Percentiles rank a stretch among this genome's conserved stretches.
phyloP scores from a whole-genome alignment of 192 early-diverging fungal species.

The Entomortierella parvispora region DNA sequence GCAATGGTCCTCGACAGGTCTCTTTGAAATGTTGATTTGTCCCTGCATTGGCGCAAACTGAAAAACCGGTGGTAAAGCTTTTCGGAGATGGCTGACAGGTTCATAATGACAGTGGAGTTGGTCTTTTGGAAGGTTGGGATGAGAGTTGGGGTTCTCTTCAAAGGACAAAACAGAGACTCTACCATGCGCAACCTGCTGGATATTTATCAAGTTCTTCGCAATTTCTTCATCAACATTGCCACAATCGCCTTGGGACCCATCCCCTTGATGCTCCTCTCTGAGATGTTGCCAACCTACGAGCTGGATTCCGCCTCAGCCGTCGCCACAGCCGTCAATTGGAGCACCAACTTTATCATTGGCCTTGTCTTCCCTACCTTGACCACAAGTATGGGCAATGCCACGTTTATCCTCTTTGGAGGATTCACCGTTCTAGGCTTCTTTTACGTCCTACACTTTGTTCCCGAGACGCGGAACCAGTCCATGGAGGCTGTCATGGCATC shows the following conservation, averaged over 20 bases:
- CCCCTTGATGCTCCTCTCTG: slow-evolving; percentile 82
- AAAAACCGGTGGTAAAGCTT: too few relatives aligned
- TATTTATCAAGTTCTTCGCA: too few relatives aligned
- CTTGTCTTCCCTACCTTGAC: slow-evolving; percentile 56
- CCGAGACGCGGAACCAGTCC: slow-evolving; percentile 82
- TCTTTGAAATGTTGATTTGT: too few relatives aligned
- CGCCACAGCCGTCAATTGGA: slow-evolving; percentile 80
- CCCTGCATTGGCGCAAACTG: too few relatives aligned
- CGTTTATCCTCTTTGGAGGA: slow-evolving; percentile 74
- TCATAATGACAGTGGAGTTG: too few relatives aligned
- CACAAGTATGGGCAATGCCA: slow-evolving; percentile 28
- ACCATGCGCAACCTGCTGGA: too few relatives aligned
- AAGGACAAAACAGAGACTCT: too few relatives aligned
- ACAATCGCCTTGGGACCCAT: slow-evolving; percentile 80
- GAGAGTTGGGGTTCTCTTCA: too few relatives aligned
- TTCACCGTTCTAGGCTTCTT: slow-evolving; percentile 69
- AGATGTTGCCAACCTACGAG: slow-evolving; percentile 80
- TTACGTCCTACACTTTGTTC: slow-evolving; percentile 75
- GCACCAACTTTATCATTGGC: slow-evolving; percentile 55
- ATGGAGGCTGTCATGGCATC: slow-evolving; percentile 62
- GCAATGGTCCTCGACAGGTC: too few relatives aligned
- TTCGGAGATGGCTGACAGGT: too few relatives aligned
- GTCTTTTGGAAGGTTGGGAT: too few relatives aligned
- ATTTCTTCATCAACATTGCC: slow-evolving; percentile 80
- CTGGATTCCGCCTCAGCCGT: slow-evolving; percentile 74